Conservation (phyloP, 129 eudicot genomes). For the Flaveria ramosissima region DNA sequence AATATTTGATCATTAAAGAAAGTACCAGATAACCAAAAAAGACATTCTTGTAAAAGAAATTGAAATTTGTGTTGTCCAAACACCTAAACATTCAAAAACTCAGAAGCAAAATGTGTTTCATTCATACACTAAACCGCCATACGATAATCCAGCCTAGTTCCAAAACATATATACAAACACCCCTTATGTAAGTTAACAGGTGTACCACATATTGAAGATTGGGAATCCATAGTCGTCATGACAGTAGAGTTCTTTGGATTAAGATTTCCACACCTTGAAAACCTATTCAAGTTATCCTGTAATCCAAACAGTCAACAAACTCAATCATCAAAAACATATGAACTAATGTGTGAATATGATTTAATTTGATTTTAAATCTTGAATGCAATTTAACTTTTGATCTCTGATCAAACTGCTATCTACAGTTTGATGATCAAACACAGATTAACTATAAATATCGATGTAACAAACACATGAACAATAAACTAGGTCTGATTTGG, state of each 20-base stretch:
- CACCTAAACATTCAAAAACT: neutral
- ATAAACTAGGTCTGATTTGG: neutral
- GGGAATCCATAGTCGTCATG: constrained; percentile 63
- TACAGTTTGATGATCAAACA: neutral
- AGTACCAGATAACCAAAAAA: neutral
- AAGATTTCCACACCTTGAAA: constrained; percentile 48
- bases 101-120: neutral
- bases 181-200: neutral
- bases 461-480: neutral
- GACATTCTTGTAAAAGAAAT: neutral
- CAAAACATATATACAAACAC: neutral
- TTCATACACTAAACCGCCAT: neutral
- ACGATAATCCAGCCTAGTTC: neutral
- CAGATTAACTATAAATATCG: neutral
- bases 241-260: constrained; percentile 46
- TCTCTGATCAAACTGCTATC: no score
- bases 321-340: neutral
- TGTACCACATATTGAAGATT: constrained; percentile 83
- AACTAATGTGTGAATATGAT: no score
- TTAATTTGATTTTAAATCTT: no score
- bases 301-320: constrained; percentile 13
- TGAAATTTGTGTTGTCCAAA: neutral
- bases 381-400: no score
- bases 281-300: constrained; percentile 39
- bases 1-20: neutral